Base-by-base conservation (phyloP, 2,329 filamentous ascomycete genomes). In the Aspergillus ochraceoroseus region DNA sequence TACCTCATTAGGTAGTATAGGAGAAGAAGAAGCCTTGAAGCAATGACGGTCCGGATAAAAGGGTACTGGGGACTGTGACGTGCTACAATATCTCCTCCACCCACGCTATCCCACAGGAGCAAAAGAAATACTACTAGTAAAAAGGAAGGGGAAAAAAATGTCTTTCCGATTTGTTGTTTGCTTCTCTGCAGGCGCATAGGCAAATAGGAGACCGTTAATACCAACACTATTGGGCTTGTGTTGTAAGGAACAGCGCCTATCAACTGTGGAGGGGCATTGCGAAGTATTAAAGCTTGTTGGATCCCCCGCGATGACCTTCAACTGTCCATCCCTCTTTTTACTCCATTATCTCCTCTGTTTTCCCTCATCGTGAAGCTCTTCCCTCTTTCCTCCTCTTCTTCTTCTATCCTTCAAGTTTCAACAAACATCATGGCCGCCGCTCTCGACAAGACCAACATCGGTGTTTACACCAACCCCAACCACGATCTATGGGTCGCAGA, bases 401-500 rank as follows among this genome's bases (percentile, higher is more conserved):
- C 25, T 22, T 20, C 32, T 36, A 22, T 17, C 32, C 17, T 25
- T n/a, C 22, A 28, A 34, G 22, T 14, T 11, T 34, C 14, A 14
- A 17, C 22, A 17, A 11, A 29, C 36, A 52, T 39, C 42, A 62
- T 63, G 58, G 46, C 59, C 40, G 51, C 52, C 19, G 51, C 53
- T 63, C 69, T 75, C 32, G 70, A 76, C 43, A 92, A 94, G 75
- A 71, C 85, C 43, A 96, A 96, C 70, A 94, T 96, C 62, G 90
- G 88, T 55, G 88, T 96, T 52, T 96, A 85, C 75, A 96, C 90
- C 37, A 95, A 96, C 70, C 87, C 90, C 12, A 78, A 80, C 43
- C 90, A 96, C 64, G 85, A 95, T 46, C 74, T 96, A 38, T 96
- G 89, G 87, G 79, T 95, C 46, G 84, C 76, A 41, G 81, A 87